Evolutionary conservation across 805 yeast genomes (phyloP).

Genomic region (Candida maesae): DNA sequence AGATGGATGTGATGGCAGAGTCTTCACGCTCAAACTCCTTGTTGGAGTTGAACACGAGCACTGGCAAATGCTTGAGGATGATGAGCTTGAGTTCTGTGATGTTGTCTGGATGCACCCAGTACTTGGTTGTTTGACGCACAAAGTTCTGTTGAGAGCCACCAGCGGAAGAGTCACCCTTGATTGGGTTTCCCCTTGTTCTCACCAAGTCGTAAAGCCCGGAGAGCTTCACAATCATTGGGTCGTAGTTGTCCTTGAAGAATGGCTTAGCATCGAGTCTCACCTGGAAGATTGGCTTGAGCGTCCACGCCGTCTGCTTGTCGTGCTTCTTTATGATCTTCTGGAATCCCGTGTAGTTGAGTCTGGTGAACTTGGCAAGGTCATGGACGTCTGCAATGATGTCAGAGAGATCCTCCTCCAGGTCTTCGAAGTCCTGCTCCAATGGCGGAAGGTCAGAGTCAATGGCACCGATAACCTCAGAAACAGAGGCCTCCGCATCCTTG

Average conservation of each 20-base stretch:
- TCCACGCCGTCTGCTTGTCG: constrained; percentile 81
- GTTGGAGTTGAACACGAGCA: constrained; percentile 91
- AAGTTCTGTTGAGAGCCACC: constrained; percentile 98
- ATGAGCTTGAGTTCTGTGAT: constrained; percentile 93
- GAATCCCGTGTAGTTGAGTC: constrained; percentile 94
- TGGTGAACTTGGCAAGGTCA: constrained; percentile 89
- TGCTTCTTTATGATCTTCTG: constrained; percentile 96
- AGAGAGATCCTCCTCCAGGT: constrained; percentile 68
- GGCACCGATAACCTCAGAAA: constrained; percentile 58
- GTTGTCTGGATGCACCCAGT: constrained; percentile 99
- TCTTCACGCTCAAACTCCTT: constrained; percentile 95
- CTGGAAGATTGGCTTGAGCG: constrained; percentile 86
- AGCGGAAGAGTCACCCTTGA: constrained; percentile 93
- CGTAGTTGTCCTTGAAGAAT: constrained; percentile 93
- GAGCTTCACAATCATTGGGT: constrained; percentile 79
- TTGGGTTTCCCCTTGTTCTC: constrained; percentile 94
- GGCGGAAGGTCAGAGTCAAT: constrained; percentile 46
- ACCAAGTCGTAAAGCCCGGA: constrained; percentile 89
- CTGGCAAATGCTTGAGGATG: constrained; percentile 92
- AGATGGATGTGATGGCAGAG: constrained; percentile 94
- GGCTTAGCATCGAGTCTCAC: constrained; percentile 92
- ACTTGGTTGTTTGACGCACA: constrained; percentile 96
- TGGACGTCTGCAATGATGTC: constrained; percentile 97
- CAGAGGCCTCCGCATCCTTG: constrained; percentile 73
- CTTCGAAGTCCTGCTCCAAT: constrained; percentile 67